Evolutionary conservation across 2,329 filamentous ascomycete species (phyloP), one percentile per base, ranked within the genome.

Genomic region (Colletotrichum australisinense): DNA sequence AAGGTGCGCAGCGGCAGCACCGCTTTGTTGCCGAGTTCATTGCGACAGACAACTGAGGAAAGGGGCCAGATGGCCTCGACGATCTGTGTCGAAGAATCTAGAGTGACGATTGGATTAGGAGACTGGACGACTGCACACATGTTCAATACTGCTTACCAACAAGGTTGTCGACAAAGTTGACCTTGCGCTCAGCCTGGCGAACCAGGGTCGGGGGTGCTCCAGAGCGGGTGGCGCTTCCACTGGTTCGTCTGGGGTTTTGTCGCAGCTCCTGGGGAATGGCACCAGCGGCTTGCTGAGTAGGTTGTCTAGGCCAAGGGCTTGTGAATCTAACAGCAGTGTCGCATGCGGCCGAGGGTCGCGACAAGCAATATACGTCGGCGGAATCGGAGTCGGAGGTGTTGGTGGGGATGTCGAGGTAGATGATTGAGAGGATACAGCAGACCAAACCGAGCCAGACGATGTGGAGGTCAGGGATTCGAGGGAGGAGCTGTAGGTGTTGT

Each of bases 11-110:
- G 88, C 73, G 96, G 95, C 76, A 99, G 87, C 74, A 98, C 94
- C 65, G 93, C 91, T 81, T 93, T 94, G 80, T 89, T 89, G 73
- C 91, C 92, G 76, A 90, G 86, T 80, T 96, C 94, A 78, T 88
- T 92, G 78, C 92, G 92, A 82, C 93, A 94, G 71, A 93, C 90
- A 46, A 93, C 91, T 72, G 94, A 95, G 67, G 96, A 97, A 56
- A 96, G 88, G 58, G 97, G 95, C 97, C 97, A 99, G 79, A 99
- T 98, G 67, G 94, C 94, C 86, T 98, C 95, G 63, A 99, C 95
- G 83, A 98, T 97, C 84, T 98, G 95, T 67, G 97, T 97, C 66
- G 97, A 97, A 78, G 96, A 97, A 91, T 98, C 96, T 98, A 89
- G 79, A 75, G 75, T 68, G 63, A 69, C 60, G 57, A 69, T 24